Conservation (phyloP, 2,329 filamentous ascomycete genomes). For the Cordyceps tenuipes region DNA sequence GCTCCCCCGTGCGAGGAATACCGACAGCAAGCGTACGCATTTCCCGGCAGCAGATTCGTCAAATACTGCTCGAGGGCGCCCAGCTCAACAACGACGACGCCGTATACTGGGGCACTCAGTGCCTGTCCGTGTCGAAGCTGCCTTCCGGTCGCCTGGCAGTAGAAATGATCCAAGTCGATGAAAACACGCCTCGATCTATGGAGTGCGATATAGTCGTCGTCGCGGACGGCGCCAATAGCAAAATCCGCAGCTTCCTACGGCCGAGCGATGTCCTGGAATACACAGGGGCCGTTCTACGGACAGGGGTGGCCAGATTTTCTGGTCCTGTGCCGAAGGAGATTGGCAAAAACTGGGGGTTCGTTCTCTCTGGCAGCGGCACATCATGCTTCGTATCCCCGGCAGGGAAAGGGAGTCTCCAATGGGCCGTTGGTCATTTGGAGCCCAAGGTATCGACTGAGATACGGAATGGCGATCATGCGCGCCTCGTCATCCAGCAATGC, state of each 20-base stretch:
- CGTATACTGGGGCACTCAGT: slow-evolving; percentile 22
- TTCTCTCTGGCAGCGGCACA: slow-evolving; percentile 29
- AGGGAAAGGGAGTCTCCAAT: slow-evolving; percentile 31
- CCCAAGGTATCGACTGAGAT: slow-evolving; percentile 12
- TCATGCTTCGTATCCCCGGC: slow-evolving; percentile 38
- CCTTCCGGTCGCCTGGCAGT: slow-evolving; percentile 20
- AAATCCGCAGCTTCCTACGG: slow-evolving; percentile 29
- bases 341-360: slow-evolving; percentile 32
- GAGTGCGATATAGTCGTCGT: slow-evolving; percentile 36
- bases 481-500: slow-evolving; percentile 24
- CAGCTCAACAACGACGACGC: slow-evolving; percentile 10
- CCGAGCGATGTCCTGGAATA: slow-evolving; percentile 32
- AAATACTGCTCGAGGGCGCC: slow-evolving; percentile 24
- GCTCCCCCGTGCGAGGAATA: slow-evolving; percentile 24
- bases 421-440: slow-evolving; percentile 32
- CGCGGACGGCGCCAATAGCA: slow-evolving; percentile 37
- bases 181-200: slow-evolving; percentile 12
- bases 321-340: slow-evolving; percentile 24
- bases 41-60: slow-evolving; percentile 26
- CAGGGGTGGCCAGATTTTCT: slow-evolving; percentile 30
- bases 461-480: slow-evolving; percentile 16
- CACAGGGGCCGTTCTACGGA: slow-evolving; percentile 30
- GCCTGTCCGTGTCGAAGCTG: slow-evolving; percentile 18
- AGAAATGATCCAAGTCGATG: slow-evolving; percentile 10
- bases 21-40: slow-evolving; percentile 30